phyloP scores from a whole-genome alignment of 768 basidiomycete species.

The Termitomyces bulborhizus region DNA sequence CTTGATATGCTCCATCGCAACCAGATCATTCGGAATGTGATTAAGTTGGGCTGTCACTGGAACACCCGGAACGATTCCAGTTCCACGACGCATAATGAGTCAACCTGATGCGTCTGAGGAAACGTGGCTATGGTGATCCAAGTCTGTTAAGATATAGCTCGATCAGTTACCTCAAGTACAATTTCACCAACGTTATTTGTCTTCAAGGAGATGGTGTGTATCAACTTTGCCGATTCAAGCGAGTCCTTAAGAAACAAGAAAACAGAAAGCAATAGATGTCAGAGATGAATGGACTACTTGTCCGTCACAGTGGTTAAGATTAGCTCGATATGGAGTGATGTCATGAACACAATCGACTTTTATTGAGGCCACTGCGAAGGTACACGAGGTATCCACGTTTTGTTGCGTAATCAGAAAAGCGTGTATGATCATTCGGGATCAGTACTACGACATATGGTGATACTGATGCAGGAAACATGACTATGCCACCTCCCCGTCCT shows the following conservation, averaged over 20 bases:
- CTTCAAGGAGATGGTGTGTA: neutral
- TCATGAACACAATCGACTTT: neutral
- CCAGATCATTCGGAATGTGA: neutral
- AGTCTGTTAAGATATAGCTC: neutral
- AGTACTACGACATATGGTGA: neutral
- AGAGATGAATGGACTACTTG: neutral
- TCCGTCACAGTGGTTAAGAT: neutral
- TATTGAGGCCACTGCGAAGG: neutral
- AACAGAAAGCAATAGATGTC: neutral
- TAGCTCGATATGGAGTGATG: neutral
- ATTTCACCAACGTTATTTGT: neutral
- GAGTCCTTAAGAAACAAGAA: neutral
- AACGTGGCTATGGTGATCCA: neutral
- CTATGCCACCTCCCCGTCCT: slow-evolving; percentile 17
- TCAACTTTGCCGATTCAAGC: neutral
- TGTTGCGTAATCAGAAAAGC: neutral
- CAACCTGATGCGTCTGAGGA: neutral
- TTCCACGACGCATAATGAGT: neutral
- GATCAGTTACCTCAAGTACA: neutral
- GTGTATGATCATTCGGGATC: neutral
- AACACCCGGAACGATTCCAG: neutral
- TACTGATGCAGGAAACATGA: neutral
- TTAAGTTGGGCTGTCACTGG: neutral
- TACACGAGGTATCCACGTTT: neutral
- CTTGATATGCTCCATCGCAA: too few relatives aligned